Base-by-base conservation (phyloP, 202 grass and related monocot genomes). In the Zoysia matrella region DNA sequence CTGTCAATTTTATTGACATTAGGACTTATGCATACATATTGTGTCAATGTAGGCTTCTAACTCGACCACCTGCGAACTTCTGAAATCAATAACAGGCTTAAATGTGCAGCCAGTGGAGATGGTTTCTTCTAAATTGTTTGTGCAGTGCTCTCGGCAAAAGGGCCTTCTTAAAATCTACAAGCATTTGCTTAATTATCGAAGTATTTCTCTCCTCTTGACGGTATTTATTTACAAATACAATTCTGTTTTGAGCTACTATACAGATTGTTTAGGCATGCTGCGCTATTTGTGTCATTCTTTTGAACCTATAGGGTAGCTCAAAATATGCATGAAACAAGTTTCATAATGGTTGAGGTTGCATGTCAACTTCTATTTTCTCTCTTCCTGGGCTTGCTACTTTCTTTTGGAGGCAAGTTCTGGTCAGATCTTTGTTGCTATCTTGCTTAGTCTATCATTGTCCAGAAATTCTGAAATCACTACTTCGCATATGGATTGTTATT, bases 121-220 rank as follows among this genome's bases (percentile, higher is more conserved):
- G 95, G 95, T 91, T 77, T 73, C 88, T 82, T 95, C 95, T 80
- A 98, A 98, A 85, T 67, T 98, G 65, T 93, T 98, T 94, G 90
- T 98, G 48, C 95, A 98, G 67, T 98, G 95, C 77, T 98, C 90
- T 86, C 88, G 95, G 74, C 90, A 98, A 90, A 98, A 95, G 85
- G 84, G 92, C 56, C 92, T 95, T 73, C 84, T 91, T 9, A 98
- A 98, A 80, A 91, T 98, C 76, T 98, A 98, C 86, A 89, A 85
- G 75, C 95, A 98, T 84, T 83, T 98, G 86, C 90, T 98, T 83
- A 98, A 98, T 79, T 91, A 94, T 83, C 84, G 14, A 80, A 98
- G 95, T 98, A 95, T 53, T 84, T 18, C 63, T 80, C 81, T 89
- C 58, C 75, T 81, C 74, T 65, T 73, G 30, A 30, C 71, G 14